Percentiles rank a stretch among this genome's conserved stretches.
These are phyloP conservation scores for Oleoguttula mirabilis DNA, from an alignment of 495 filamentous ascomycete genomes.

Conservation along the genomic window DNA sequence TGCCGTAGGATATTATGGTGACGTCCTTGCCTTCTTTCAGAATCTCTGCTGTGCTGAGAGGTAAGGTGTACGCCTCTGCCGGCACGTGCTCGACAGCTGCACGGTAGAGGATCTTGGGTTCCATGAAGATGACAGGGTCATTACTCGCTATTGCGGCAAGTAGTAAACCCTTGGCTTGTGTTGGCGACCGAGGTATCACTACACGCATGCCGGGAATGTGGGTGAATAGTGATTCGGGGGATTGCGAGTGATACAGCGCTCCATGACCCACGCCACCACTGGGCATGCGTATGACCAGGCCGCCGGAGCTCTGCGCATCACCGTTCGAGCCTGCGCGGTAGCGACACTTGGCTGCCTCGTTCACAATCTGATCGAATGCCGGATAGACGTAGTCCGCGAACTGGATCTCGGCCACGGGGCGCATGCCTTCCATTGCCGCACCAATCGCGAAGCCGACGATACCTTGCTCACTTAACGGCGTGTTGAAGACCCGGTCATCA, in stretches of 20 bases:
- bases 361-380: slow-evolving; percentile 94
- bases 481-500: slow-evolving; percentile 87
- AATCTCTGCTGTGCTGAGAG: slow-evolving; percentile 79
- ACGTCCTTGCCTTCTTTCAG: slow-evolving; percentile 73
- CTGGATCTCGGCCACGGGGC: slow-evolving; percentile 89
- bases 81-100: slow-evolving; percentile 95
- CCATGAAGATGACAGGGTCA: slow-evolving; percentile 92
- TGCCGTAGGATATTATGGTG: slow-evolving; percentile 83
- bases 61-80: slow-evolving; percentile 65
- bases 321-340: slow-evolving; percentile 70
- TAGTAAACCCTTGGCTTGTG: slow-evolving; percentile 86
- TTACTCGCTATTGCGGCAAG: slow-evolving; percentile 66
- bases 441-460: slow-evolving; percentile 92
- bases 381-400: slow-evolving; percentile 97
- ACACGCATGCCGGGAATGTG: slow-evolving; percentile 85
- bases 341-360: slow-evolving; percentile 87
- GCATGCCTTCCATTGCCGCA: slow-evolving; percentile 80
- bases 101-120: slow-evolving; percentile 90
- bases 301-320: slow-evolving; percentile 23
- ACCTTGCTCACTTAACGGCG: slow-evolving; percentile 85
- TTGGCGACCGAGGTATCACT: slow-evolving; percentile 77
- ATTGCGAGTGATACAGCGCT: slow-evolving; percentile 88
- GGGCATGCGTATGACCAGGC: slow-evolving; percentile 87
- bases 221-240: slow-evolving; percentile 82
- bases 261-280: slow-evolving; percentile 93